Base-by-base conservation (phyloP, 352 stramenopile genomes). In the Phytophthora crassamura region DNA sequence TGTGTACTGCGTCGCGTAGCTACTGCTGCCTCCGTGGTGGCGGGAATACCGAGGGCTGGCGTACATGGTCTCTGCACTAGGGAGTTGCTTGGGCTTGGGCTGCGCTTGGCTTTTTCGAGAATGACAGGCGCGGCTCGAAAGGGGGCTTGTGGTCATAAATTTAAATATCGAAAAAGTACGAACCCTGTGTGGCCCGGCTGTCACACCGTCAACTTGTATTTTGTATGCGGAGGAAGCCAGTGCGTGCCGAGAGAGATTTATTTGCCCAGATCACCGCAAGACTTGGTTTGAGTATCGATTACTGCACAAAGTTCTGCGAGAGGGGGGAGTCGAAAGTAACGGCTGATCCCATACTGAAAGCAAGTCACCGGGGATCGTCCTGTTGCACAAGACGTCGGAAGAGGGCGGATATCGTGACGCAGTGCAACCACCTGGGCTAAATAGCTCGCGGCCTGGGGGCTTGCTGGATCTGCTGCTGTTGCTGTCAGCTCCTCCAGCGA, bases 1-100 rank as follows among this genome's bases (percentile, higher is more conserved):
- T 35, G 65, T 61, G 54, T 69, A 72, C 45, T 63, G 57, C 53
- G 58, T 52, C 25, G 66, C 53, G 49, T 72, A 61, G 59, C 49
- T 67, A 47, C n/a, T 69, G 55, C 50, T 67, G 50, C 41, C 33
- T 18, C 57, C 41, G 34, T 78, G 62, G 63, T 70, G 59, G 48
- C 75, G 71, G 35, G 71, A 67, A 69, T 83, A 83, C 40, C 75
- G 64, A 16, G 74, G 51, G 32, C 56, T 77, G 33, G 61, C 61
- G 71, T 72, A 77, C 71, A 80, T 80, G 28, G n/a, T 62, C 25
- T 39, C 34, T 28, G 34, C 15, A 20, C 25, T 55, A n/a, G n/a
- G 32, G 15, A 16, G 50, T 51, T 69, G 45, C 32, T 58, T 57
- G 20, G 32, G 38, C 41, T 62, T 75, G 62, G 4, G 39, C 20